phyloP scores from a whole-genome alignment of 106 monocot species.

The Dendrobium officinale region DNA sequence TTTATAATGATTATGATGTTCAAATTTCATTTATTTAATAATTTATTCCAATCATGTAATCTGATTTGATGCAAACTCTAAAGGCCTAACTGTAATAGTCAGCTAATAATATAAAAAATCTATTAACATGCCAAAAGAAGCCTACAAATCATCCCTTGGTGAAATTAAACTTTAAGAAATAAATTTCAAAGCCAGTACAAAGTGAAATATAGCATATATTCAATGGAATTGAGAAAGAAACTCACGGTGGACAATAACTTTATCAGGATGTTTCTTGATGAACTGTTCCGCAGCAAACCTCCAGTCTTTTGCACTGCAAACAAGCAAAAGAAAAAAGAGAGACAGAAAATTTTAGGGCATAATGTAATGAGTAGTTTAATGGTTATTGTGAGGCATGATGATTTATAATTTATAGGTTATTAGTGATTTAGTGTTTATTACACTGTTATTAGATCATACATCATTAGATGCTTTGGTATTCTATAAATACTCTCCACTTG shows the following conservation, averaged over 20 bases:
- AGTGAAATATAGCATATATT: neutral
- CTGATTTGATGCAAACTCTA: too few species aligned
- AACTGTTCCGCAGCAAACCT: conserved; percentile 75
- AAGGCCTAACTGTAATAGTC: too few species aligned
- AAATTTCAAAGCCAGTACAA: neutral
- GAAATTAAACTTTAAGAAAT: neutral
- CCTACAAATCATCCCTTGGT: neutral
- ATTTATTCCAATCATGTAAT: too few species aligned
- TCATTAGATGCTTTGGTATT: too few species aligned
- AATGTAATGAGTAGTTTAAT: too few species aligned
- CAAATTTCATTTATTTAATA: too few species aligned
- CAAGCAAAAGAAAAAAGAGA: neutral
- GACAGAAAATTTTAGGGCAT: neutral
- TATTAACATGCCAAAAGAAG: neutral
- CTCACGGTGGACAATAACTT: conserved; percentile 82
- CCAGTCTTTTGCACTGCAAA: conserved; percentile 63
- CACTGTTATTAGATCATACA: too few species aligned
- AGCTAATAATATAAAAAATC: neutral
- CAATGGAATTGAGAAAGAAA: neutral
- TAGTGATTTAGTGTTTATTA: too few species aligned
- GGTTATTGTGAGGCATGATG: too few species aligned
- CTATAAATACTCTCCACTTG: too few species aligned
- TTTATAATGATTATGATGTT: too few species aligned
- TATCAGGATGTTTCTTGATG: conserved; percentile 50
- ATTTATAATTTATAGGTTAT: too few species aligned